Evolutionary conservation across 1,284 basidiomycete genomes (phyloP).

Genomic region (Neolentinus lepideus): DNA sequence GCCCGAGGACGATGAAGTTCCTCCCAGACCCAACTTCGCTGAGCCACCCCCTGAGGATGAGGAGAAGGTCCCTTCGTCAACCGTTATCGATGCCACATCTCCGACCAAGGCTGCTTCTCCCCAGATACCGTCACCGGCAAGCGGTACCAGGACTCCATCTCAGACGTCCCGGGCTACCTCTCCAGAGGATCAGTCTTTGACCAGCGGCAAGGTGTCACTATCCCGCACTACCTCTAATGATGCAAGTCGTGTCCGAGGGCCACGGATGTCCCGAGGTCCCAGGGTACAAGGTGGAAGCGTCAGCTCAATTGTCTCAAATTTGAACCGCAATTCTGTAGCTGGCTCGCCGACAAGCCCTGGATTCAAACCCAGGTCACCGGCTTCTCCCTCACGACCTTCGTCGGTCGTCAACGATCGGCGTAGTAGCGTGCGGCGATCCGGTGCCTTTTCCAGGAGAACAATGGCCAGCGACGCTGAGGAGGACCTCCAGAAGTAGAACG

Average conservation of each 20-base stretch:
- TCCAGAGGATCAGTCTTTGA: constrained; percentile 26
- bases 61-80: constrained; percentile 13
- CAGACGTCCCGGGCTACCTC: constrained; percentile 35
- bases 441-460: constrained; percentile 62
- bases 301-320: constrained; percentile 43
- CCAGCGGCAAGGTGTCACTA: constrained; percentile 22
- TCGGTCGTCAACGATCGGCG: constrained; percentile 22
- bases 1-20: constrained; percentile 9
- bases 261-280: constrained; percentile 40
- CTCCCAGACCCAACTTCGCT: constrained; percentile 32
- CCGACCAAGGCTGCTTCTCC: constrained; percentile 22
- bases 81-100: constrained; percentile 18
- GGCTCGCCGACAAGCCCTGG: constrained; percentile 9
- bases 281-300: constrained; percentile 37
- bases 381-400: constrained; percentile 18
- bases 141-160: constrained; percentile 27
- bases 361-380: constrained; percentile 7
- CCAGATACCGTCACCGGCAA: constrained; percentile 26
- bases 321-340: constrained; percentile 45
- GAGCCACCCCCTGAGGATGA: constrained; percentile 32
- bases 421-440: constrained; percentile 34
- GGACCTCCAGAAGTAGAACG: not conserved
- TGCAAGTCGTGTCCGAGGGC: constrained; percentile 42
- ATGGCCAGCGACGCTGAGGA: constrained; percentile 81
- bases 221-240: constrained; percentile 38